Conservation (phyloP, 306 rosid species). For the Fagus crenata region DNA sequence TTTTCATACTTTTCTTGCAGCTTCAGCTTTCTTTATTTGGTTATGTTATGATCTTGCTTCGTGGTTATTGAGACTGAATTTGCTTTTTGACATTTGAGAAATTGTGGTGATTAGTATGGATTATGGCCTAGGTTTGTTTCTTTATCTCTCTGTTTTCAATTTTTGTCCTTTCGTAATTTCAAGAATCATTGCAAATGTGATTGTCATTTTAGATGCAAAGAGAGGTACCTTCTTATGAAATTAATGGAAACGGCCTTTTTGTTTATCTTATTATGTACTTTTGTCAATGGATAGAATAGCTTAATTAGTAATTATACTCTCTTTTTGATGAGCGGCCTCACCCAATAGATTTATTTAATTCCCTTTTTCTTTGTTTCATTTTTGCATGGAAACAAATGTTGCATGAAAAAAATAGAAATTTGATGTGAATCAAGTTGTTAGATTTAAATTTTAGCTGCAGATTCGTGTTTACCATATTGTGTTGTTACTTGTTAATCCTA, state of each 20-base stretch:
- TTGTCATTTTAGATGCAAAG: not conserved
- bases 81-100: not conserved
- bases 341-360: not conserved
- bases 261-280: not conserved
- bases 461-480: not conserved
- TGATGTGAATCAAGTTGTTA: not conserved
- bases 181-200: not conserved
- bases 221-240: not conserved
- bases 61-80: not conserved
- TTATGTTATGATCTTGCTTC: not conserved
- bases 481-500: too few species aligned
- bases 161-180: not conserved
- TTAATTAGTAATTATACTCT: not conserved
- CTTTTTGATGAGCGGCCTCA: not conserved
- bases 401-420: not conserved
- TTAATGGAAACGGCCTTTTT: not conserved
- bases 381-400: not conserved
- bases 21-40: not conserved
- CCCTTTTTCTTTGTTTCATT: not conserved
- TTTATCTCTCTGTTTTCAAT: not conserved
- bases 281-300: not conserved
- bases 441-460: not conserved
- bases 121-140: constrained; percentile 14
- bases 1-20: constrained; percentile 24
- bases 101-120: constrained; percentile 21